These are phyloP conservation scores for Coriolopsis trogii DNA, from an alignment of 1,284 basidiomycete genomes.

Conservation along the genomic window DNA sequence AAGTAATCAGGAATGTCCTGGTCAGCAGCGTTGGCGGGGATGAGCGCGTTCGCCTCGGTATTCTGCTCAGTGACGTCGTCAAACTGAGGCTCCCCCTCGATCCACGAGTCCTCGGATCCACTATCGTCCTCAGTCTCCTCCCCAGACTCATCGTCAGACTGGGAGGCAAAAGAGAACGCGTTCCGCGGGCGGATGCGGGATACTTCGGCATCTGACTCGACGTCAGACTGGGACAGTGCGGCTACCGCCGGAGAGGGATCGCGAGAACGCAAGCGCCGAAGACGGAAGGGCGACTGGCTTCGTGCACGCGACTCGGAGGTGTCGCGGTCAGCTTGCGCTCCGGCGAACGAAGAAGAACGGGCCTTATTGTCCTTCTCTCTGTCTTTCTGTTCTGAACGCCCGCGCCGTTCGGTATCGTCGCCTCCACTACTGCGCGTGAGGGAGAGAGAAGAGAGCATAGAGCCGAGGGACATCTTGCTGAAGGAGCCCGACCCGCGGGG, in stretches of 20 bases:
- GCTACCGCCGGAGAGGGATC: conserved; percentile 74
- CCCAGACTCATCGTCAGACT: conserved; percentile 53
- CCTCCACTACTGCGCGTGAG: conserved; percentile 54
- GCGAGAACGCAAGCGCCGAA: conserved; percentile 53
- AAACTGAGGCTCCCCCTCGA: conserved; percentile 60
- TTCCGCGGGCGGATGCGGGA: conserved; percentile 56
- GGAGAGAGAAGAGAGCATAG: conserved; percentile 68
- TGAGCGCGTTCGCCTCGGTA: conserved; percentile 75
- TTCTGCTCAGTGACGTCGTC: conserved; percentile 79
- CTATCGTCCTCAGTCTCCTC: conserved; percentile 47
- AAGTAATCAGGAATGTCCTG: conserved; percentile 70
- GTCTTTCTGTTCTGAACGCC: conserved; percentile 48
- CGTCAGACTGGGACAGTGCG: conserved; percentile 74
- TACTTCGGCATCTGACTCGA: conserved; percentile 59
- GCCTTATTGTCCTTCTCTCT: conserved; percentile 36
- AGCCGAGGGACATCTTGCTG: conserved; percentile 63
- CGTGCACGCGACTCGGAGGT: conserved; percentile 51
- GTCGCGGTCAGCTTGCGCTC: conserved; percentile 32
- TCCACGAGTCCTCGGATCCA: conserved; percentile 40
- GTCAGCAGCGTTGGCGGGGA: conserved; percentile 45
- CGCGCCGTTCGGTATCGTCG: conserved; percentile 51
- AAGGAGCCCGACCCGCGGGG: conserved; percentile 52
- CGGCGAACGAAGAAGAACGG: conserved; percentile 56
- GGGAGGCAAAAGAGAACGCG: conserved; percentile 66
- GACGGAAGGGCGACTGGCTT: conserved; percentile 71